These are phyloP conservation scores for Tuber calosporum DNA, from an alignment of 495 filamentous ascomycete species.

Conservation along the genomic window DNA sequence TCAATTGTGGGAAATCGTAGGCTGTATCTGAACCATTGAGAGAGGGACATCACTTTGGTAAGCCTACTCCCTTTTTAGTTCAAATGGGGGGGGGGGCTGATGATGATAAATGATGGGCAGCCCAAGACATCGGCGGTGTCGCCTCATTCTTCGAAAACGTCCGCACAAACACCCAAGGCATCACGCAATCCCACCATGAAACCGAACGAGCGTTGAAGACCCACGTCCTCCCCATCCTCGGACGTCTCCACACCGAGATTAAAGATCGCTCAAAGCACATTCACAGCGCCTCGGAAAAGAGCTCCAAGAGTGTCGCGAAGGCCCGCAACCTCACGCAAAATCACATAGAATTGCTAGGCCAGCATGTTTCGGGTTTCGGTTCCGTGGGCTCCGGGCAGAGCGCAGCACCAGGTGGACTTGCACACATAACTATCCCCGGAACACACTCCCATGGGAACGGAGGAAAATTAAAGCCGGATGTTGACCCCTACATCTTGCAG, in stretches of 20 bases:
- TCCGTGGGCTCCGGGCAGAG: slow-evolving; percentile 42
- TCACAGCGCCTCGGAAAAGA: slow-evolving; percentile 71
- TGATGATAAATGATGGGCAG: slow-evolving; percentile 1
- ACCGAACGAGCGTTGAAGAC: slow-evolving; percentile 80
- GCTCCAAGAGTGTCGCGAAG: slow-evolving; percentile 83
- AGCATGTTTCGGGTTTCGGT: slow-evolving; percentile 69
- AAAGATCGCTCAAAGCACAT: slow-evolving; percentile 92
- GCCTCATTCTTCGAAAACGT: slow-evolving; percentile 88
- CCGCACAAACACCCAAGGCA: slow-evolving; percentile 79
- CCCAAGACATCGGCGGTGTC: slow-evolving; percentile 69
- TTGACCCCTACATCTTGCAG: slow-evolving; percentile 84
- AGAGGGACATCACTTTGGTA: slow-evolving; percentile 82
- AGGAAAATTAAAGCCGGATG: slow-evolving; percentile 56
- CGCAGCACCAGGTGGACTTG: slow-evolving; percentile 18
- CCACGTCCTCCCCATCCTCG: slow-evolving; percentile 75
- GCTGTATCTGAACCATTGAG: slow-evolving; percentile 76
- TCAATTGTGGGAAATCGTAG: slow-evolving; percentile 44
- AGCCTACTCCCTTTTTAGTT: not conserved
- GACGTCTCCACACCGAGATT: slow-evolving; percentile 88
- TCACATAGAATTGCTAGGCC: slow-evolving; percentile 86
- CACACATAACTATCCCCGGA: slow-evolving; percentile 30
- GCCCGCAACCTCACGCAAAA: slow-evolving; percentile 80
- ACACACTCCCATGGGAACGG: slow-evolving; percentile 44
- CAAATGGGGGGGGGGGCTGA: not conserved
- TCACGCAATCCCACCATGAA: slow-evolving; percentile 78